Conservation (phyloP, 2,329 filamentous ascomycete species). For the Cladophialophora carrionii region DNA sequence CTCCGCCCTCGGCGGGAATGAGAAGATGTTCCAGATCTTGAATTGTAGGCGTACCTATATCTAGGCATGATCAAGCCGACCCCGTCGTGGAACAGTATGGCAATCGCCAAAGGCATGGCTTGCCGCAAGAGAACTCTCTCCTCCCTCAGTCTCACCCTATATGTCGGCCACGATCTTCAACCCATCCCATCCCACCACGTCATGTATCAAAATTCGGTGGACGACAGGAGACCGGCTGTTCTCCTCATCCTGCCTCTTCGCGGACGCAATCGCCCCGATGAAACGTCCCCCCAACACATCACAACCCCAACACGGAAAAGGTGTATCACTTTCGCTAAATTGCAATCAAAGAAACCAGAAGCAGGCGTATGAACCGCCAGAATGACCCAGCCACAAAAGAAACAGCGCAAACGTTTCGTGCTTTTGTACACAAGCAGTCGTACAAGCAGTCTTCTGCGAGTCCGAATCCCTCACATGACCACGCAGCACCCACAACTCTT, state of each 20-base stretch:
- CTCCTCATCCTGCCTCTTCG: neutral
- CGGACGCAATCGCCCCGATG: neutral
- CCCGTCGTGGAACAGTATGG: neutral
- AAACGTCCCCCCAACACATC: slow-evolving; percentile 2
- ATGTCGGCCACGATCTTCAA: neutral
- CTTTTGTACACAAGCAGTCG: slow-evolving; percentile 21
- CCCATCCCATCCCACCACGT: neutral
- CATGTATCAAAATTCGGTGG: neutral
- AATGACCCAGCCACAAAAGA: slow-evolving; percentile 24
- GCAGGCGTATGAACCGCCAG: neutral
- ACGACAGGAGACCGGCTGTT: neutral
- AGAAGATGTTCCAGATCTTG: neutral
- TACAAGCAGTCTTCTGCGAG: neutral
- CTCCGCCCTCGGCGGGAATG: neutral
- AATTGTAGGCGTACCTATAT: slow-evolving; percentile 1
- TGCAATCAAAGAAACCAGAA: slow-evolving; percentile 27
- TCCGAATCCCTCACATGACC: slow-evolving; percentile 64
- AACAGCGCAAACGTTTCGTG: slow-evolving; percentile 12
- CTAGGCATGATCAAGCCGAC: neutral
- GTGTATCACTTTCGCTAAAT: slow-evolving; percentile 33
- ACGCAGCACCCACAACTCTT: slow-evolving; percentile 71
- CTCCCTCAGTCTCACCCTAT: neutral
- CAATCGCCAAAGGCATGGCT: neutral
- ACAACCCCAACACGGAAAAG: slow-evolving; percentile 18
- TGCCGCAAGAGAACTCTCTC: neutral